Percentiles rank a stretch among this genome's conserved stretches.
These are phyloP conservation scores for Pyrenochaeta sp. DNA, from an alignment of 2,329 filamentous ascomycete genomes.

Conservation along the genomic window DNA sequence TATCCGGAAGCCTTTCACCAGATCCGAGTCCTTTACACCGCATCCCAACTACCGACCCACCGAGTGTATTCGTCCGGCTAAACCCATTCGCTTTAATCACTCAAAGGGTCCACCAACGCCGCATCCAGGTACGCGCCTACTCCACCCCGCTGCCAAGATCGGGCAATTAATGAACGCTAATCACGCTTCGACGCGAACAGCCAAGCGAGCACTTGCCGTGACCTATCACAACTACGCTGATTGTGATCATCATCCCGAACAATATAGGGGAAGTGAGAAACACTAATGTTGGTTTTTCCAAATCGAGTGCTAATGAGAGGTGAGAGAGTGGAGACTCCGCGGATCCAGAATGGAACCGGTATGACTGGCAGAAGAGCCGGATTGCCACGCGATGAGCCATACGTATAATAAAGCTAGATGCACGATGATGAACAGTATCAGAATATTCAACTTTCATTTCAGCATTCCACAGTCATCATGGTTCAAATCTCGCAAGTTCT, in stretches of 20 bases:
- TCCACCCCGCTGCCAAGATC: constrained; percentile 32
- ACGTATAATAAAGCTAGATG: constrained; percentile 32
- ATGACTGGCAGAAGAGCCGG: constrained; percentile 15
- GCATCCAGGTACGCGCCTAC: constrained; percentile 8
- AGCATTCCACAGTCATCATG: constrained; percentile 26
- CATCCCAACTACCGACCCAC: constrained; percentile 7
- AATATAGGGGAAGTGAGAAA: constrained; percentile 26
- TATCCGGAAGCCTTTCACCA: neutral
- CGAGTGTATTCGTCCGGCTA: constrained; percentile 5
- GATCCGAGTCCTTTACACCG: neutral
- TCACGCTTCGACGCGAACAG: constrained; percentile 24
- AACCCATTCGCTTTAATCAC: constrained; percentile 10
- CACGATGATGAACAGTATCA: neutral
- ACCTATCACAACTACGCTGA: constrained; percentile 27
- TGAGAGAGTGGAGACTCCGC: constrained; percentile 13
- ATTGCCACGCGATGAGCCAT: constrained; percentile 1
- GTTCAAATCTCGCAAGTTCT: constrained; percentile 38
- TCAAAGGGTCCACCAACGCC: constrained; percentile 1
- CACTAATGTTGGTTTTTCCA: constrained; percentile 6
- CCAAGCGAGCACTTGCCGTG: constrained; percentile 21
- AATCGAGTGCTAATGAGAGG: constrained; percentile 5
- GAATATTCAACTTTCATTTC: constrained; percentile 2
- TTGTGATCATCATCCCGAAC: constrained; percentile 18
- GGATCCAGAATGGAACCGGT: constrained; percentile 19
- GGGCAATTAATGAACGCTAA: constrained; percentile 27